Base-by-base conservation (phyloP, 371 early-diverging fungal species). In the Mortierella sp. region DNA sequence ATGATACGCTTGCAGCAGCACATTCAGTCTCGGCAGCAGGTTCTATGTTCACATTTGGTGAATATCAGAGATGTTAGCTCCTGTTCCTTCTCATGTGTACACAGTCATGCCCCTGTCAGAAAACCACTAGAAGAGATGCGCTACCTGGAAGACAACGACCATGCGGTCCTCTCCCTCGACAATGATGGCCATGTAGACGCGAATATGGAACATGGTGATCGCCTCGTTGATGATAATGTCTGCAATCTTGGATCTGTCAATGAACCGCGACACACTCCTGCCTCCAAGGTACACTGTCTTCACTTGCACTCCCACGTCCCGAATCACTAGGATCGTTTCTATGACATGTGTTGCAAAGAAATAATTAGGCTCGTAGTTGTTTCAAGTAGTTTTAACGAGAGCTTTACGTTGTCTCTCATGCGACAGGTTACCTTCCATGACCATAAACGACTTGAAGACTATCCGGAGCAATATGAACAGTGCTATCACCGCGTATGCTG, bases 151-250 rank as follows among this genome's bases (percentile, higher is more conserved):
- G 11, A 94, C 93, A 34, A 96, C 93, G 2, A 92, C 89, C 92
- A 95, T 93, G 38, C 88, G 85, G 48, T 91, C 90, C 72, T 93
- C 90, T 31, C 90, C 91, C 45, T 91, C 92, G 9, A 94, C 91
- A 50, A 95, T 80, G 38, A 95, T 91, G 13, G 94, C 95, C 89
- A 96, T 84, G 81, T 95, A 95, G 44, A 94, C 94, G 72, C 93
- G 93, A 76, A 96, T 91, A 68, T 95, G 94, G 89, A 93, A 92
- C 89, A 95, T 89, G 10, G 94, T 93, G 55, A 96, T 95, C 11
- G 92, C 95, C 82, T 96, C 96, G 75, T 95, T 94, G 79, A 96
- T 94, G 73, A 95, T 89, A 16, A 95, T 90, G 79, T 94, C 93
- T 34, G 89, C 85, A 77, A 96, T 92, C 65, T 92, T 90, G 47